A percentile compares a stretch with the other conserved stretches of the same genome.
These are phyloP conservation scores for Malassezia pachydermatis DNA, from an alignment of 1,284 basidiomycete genomes.

Conservation along the genomic window DNA sequence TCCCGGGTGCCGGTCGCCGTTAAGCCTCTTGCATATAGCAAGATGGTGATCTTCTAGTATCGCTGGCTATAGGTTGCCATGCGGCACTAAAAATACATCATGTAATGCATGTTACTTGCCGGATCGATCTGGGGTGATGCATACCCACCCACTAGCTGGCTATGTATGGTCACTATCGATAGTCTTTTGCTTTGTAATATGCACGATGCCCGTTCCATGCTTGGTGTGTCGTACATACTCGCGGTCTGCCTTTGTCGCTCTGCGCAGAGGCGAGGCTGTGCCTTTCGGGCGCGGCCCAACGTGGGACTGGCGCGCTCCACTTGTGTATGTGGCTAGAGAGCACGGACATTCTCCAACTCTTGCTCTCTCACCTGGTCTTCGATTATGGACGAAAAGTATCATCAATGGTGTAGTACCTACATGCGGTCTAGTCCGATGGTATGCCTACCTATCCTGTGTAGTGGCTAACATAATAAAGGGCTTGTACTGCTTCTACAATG, in stretches of 20 bases:
- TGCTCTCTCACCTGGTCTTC: neutral
- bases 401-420: conserved; percentile 14
- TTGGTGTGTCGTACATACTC: no score
- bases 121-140: neutral
- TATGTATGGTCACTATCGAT: neutral
- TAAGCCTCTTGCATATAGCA: conserved; percentile 18
- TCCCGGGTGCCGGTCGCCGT: conserved; percentile 46
- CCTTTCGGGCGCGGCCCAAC: neutral
- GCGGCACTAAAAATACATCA: conserved; percentile 18
- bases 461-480: conserved; percentile 14
- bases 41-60: conserved; percentile 5
- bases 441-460: neutral
- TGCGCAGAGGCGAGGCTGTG: no score
- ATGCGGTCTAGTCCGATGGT: conserved; percentile 12
- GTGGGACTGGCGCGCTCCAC: neutral
- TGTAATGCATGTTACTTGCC: conserved; percentile 18
- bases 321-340: neutral
- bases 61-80: neutral
- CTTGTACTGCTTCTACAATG: conserved; percentile 38
- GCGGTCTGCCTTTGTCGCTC: no score
- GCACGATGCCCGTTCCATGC: no score
- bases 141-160: no score
- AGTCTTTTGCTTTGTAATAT: conserved; percentile 1
- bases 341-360: neutral
- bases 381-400: conserved; percentile 12